These are phyloP conservation scores for Penicillium malachiteum DNA, from an alignment of 495 filamentous ascomycete species.

Conservation along the genomic window DNA sequence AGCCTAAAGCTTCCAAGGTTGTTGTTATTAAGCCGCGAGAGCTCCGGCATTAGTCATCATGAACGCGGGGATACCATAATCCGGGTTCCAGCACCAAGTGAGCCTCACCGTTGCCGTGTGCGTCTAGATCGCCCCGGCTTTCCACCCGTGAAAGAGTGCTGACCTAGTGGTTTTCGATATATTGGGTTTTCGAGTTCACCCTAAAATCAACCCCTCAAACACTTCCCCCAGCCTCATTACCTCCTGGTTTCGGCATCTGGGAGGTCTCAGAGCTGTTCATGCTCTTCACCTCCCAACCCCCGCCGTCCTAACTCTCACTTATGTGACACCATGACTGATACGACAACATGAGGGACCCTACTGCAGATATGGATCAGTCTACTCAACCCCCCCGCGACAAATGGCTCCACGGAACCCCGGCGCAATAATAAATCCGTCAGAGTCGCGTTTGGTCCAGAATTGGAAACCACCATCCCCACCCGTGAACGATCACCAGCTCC, in stretches of 20 bases:
- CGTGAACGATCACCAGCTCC: conserved; percentile 44
- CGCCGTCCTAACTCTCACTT: conserved; percentile 8
- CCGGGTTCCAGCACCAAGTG: conserved; percentile 13
- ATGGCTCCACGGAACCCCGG: conserved; percentile 34
- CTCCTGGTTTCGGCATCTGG: conserved; percentile 2
- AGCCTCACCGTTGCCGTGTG: conserved; percentile 18
- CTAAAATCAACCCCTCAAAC: neutral
- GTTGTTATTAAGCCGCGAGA: neutral
- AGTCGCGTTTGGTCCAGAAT: conserved; percentile 46
- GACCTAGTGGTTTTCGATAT: neutral
- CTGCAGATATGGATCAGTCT: conserved; percentile 39
- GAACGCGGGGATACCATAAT: conserved; percentile 12
- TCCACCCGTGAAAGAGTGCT: neutral
- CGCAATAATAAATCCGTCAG: conserved; percentile 41
- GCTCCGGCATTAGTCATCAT: neutral
- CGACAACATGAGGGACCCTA: conserved; percentile 43
- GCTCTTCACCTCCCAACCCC: conserved; percentile 13
- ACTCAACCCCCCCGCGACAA: conserved; percentile 28
- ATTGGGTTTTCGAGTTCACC: neutral
- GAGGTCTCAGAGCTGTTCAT: conserved; percentile 10
- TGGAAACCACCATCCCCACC: conserved; percentile 43
- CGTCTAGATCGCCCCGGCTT: conserved; percentile 8
- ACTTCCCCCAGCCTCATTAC: neutral
- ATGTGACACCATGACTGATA: conserved; percentile 38
- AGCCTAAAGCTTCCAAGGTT: neutral